Evolutionary conservation across 2,329 filamentous ascomycete species (phyloP), one percentile per base, ranked within the genome.

Genomic region (Trichoderma cornu-damae): DNA sequence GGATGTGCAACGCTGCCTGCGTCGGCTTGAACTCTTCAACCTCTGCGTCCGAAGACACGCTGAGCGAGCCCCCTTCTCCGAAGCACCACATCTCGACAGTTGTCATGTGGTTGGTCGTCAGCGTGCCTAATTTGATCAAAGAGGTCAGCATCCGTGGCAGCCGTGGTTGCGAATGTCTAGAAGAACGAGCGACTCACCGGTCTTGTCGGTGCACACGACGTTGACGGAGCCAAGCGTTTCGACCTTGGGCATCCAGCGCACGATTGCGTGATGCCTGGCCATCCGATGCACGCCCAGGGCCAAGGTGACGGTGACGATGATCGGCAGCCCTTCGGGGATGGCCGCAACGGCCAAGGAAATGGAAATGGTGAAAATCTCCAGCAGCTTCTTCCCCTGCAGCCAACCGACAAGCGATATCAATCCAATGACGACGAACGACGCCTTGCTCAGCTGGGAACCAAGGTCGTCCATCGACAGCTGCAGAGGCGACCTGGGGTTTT

Each of bases 201-300:
- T 99, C 76, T 99, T 99, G 77, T 99, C 94, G 64, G 91, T 96
- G 76, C 95, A 99, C 6, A 99, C 90, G n/a, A 99, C 92, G 67
- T 97, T 99, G 59, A 99, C 94, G n/a, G 92, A 96, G 7, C 95
- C 95, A 4, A 99, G 76, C 0, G 94, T 99, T 71, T 99, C 94
- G 7, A 99, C 95, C 72, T 94, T 97, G 20, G 95, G 95, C 74
- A 99, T 87, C 68, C 89, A 87, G 64, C 94, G 88, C 60, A 99
- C 93, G 70, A 99, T 99, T 7, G 94, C 94, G 69, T 96, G 90
- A 65, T 93, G 85, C 68, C 86, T 90, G 60, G 94, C 95, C 94
- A 99, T 99, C 58, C 94, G 86, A 67, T 99, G 84, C 7, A 99
- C 95, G 12, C 94, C 95, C 12, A 99, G 80, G 37, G 94, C 94